A percentile compares a stretch with the other conserved stretches of the same genome.
Evolutionary conservation across 495 filamentous ascomycete genomes (phyloP).

Genomic region (Schizothecium vesticola): DNA sequence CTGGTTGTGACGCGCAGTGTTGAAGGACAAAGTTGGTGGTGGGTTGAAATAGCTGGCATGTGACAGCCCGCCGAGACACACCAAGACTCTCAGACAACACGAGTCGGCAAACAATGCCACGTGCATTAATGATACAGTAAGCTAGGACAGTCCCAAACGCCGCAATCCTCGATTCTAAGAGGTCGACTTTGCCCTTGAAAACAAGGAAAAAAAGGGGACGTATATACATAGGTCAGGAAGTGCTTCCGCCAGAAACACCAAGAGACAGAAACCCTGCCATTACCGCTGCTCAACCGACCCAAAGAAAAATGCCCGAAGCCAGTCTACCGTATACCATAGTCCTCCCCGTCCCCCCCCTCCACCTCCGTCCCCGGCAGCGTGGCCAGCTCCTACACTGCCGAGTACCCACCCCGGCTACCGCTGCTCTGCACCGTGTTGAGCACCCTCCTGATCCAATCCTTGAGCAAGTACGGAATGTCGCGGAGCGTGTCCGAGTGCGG

Average conservation of each 20-base stretch:
- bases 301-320: background rate
- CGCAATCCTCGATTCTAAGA: background rate
- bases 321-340: background rate
- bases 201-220: background rate
- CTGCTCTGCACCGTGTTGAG: slow-evolving; percentile 78
- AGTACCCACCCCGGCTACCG: slow-evolving; percentile 82
- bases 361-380: background rate
- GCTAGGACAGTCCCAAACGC: background rate
- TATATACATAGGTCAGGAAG: background rate
- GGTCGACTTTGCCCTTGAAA: background rate
- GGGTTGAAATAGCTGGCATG: background rate
- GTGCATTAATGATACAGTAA: background rate
- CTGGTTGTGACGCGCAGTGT: background rate
- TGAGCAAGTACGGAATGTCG: slow-evolving; percentile 85
- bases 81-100: background rate
- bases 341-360: background rate
- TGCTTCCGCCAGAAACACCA: background rate
- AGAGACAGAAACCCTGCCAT: background rate
- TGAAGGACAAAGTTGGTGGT: background rate
- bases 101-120: background rate
- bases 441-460: slow-evolving; percentile 76
- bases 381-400: slow-evolving; percentile 61
- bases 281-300: background rate
- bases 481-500: slow-evolving; percentile 90
- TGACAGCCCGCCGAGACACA: background rate